Conservation (phyloP, 306 rosid genomes). For the Heteromeles arbutifolia region DNA sequence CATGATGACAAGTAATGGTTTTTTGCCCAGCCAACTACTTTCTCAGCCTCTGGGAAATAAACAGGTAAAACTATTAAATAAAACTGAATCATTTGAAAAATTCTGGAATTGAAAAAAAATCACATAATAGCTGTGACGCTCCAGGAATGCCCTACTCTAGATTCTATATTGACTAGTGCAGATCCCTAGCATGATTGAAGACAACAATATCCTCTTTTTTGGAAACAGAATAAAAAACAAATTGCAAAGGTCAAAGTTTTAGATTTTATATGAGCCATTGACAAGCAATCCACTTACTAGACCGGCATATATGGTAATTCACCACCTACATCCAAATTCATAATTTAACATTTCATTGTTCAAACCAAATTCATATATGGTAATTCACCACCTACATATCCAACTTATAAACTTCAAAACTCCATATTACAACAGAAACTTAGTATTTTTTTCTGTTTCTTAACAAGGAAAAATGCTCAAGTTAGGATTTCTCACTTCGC, state of each 20-base stretch:
- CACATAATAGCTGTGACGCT: neutral
- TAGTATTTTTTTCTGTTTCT: neutral
- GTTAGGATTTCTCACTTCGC: slow-evolving; percentile 48
- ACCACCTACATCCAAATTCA: too few relatives aligned
- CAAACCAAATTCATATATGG: too few relatives aligned
- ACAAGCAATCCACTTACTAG: neutral
- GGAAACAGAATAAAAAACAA: neutral
- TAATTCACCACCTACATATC: neutral
- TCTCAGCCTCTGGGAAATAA: slow-evolving; percentile 74
- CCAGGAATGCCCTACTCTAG: neutral
- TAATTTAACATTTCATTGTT: too few relatives aligned
- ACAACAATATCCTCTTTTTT: neutral
- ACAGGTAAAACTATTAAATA: neutral
- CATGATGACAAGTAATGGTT: slow-evolving; percentile 77
- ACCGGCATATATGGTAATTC: neutral
- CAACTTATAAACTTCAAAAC: neutral
- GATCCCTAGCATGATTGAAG: neutral
- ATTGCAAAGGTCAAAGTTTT: neutral
- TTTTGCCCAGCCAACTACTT: slow-evolving; percentile 94
- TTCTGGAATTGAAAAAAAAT: neutral
- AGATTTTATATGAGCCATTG: neutral
- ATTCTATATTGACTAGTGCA: neutral
- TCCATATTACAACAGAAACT: neutral
- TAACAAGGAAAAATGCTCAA: neutral
- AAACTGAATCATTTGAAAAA: neutral